Base-by-base conservation (phyloP, 1,284 basidiomycete species). In the Apiotrichum montevideense region DNA sequence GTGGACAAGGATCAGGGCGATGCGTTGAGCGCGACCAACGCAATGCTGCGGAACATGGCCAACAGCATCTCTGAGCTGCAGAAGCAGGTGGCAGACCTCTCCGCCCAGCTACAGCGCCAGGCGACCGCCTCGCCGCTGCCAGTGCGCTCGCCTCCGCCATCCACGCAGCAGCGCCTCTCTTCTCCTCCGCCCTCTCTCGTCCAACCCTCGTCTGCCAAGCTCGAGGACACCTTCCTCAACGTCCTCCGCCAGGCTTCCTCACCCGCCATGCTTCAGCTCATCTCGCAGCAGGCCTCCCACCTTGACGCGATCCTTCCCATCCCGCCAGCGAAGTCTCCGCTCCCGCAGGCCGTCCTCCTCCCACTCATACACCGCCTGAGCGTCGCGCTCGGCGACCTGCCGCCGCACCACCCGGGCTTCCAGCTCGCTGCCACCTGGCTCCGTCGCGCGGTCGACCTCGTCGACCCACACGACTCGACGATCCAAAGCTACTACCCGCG, bases 291-390 rank as follows among this genome's bases (percentile, higher is more conserved):
- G 21, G 63, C 51, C 15, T 15, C 41, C 29, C 44, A 58, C 34
- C 65, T 64, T 0, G 67, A 69, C 14, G 4, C 40, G 11, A 50
- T 59, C 32, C 56, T 72, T 6, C 60, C 55, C 2, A 37, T 14
- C n/a, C 59, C 51, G 4, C 54, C 54, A 0, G 42, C 9, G 41
- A 42, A 58, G 42, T 63, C 65, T 21, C 62, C 63, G 2, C 52
- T 74, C 15, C 66, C 63, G 11, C 69, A 71, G 54, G 66, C 73
- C 2, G 66, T 73, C 7, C 56, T 72, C 2, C 56, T 74, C 21
- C 69, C 73, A 9, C 59, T 74, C 8, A 55, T 69, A 9, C 71
- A 74, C 56, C 54, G 70, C 14, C 66, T 73, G 39, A 65, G 66
- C 64, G 10, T 46, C 9, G 63, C 66, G 1, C 56, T 70, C 6